Percentiles rank a stretch among this genome's conserved stretches.
Conservation (phyloP, 441 rosid genomes). For the Gossypium lobatum region DNA sequence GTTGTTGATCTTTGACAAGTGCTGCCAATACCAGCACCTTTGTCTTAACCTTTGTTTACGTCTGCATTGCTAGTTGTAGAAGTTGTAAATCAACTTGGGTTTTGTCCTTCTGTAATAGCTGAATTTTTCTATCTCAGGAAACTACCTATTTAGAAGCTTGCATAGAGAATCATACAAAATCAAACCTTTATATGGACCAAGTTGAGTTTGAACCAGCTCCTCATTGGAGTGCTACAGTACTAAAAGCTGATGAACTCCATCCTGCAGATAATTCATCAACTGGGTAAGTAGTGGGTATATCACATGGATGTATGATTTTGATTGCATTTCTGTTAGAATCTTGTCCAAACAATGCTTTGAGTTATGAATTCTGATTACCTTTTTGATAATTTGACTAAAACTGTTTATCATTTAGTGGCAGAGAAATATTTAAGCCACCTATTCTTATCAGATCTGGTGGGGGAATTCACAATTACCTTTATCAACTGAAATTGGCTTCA, state of each 20-base stretch:
- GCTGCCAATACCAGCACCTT: not conserved
- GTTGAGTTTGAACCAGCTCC: constrained; percentile 96
- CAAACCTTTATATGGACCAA: constrained; percentile 93
- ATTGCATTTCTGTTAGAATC: not conserved
- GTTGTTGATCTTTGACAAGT: not conserved
- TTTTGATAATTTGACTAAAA: not conserved
- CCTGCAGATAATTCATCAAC: constrained; percentile 29
- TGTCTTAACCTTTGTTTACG: not conserved
- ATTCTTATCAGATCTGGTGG: constrained; percentile 84
- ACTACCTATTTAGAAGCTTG: constrained; percentile 85
- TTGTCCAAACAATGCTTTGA: not conserved
- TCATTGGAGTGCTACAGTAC: constrained; percentile 63
- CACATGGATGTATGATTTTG: not conserved
- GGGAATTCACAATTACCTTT: constrained; percentile 84
- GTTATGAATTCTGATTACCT: not conserved
- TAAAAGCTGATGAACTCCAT: constrained; percentile 47
- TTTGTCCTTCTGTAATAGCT: constrained; percentile 10
- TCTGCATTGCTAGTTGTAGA: not conserved
- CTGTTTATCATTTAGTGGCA: constrained; percentile 29
- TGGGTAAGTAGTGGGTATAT: constrained; percentile 33
- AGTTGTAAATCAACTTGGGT: not conserved
- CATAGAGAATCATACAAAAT: constrained; percentile 91
- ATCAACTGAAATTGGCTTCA: constrained; percentile 49
- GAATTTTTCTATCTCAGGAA: constrained; percentile 52
- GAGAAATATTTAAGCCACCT: constrained; percentile 63